Base-by-base conservation (phyloP, 73 alveolate species). In the Breviolum minutum region DNA sequence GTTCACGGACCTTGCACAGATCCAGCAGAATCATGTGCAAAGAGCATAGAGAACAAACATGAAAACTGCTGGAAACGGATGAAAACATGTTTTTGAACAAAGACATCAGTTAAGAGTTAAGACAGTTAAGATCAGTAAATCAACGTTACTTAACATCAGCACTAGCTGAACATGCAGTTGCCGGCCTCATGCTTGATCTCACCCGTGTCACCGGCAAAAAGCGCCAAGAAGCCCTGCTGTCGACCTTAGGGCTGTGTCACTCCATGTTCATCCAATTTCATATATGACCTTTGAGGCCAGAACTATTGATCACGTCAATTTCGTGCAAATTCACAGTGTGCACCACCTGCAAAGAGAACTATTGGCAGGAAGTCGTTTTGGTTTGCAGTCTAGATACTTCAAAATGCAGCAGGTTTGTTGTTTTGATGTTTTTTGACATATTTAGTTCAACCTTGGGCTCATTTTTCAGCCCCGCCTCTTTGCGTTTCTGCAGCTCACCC, bases 291-390 rank as follows among this genome's bases (percentile, higher is more conserved):
- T 12, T 71, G 82, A 54, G 84, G 73, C 73, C 61, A 73, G 54
- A 62, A 66, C 99, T 99, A 99, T 99, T 99, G 89, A 99, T 99
- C 90, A 99, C 99, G 99, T 99, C 99, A 60, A 99, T 99, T 99
- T 99, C 99, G 90, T 99, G 99, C 64, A 99, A 98, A 27, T 99
- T 99, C 40, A 99, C 99, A 27, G 99, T 99, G 99, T 99, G 99
- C 27, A 99, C 99, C 64, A 99, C 99, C 98, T 92, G 13, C 77
- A 68, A 68, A 68, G n/a, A 14, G 54, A 40, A 40, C 54, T 40
- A 40, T 40, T 40, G 54, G 54, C 54, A 40, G 54, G 54, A 40
- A 40, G 54, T 40, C 54, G 54, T 40, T 40, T 40, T 40, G 0
- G 54, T 40, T 40, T 40, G 54, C 54, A 40, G 54, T 40, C 54